Base-by-base conservation (phyloP, 495 filamentous ascomycete genomes). In the Penicillium alfredii region DNA sequence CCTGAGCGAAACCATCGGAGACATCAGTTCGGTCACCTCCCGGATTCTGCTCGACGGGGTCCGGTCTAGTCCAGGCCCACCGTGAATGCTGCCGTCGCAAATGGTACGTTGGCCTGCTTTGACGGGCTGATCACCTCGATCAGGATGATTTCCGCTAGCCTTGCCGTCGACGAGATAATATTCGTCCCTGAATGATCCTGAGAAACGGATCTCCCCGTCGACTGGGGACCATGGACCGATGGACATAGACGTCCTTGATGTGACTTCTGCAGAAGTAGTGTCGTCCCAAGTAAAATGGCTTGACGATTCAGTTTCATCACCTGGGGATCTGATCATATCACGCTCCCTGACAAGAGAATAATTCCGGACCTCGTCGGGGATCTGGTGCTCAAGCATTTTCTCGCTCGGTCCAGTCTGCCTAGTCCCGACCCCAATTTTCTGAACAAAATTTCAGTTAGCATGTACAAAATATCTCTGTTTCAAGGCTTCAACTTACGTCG, bases 81-180 rank as follows among this genome's bases (percentile, higher is more conserved):
- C 55, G 21, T 53, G 44, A 14, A 53, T 26, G 12, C 44, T 47
- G 11, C 45, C 50, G 15, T 58, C 50, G 7, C 48, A 45, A 17
- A 32, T 11, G 16, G 49, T 23, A 11, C 22, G 30, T 25, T 30
- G 24, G 16, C 45, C 52, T 15, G 33, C 33, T 33, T 63, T 65
- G 1, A 50, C 40, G 1, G 54, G 40, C 17, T 51, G 47, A 17
- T 56, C 40, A 7, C 51, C 61, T 26, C 43, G 23, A 23, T 58
- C 56, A 4, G 57, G 59, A 20, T 44, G 47, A 10, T 43, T 35
- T 27, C 40, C 47, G 24, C 33, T 45, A 2, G 42, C 39, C 30
- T 67, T 67, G 31, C 57, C 60, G 15, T 63, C 63, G 4, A 52
- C 52, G 21, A 49, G 36, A 32, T 53, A 64, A 31, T 56, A 65